Percentiles rank a stretch among this genome's conserved stretches.
These are phyloP conservation scores for Lodderomyces metapsilosis DNA, from an alignment of 1,139 yeast genomes.

Conservation along the genomic window DNA sequence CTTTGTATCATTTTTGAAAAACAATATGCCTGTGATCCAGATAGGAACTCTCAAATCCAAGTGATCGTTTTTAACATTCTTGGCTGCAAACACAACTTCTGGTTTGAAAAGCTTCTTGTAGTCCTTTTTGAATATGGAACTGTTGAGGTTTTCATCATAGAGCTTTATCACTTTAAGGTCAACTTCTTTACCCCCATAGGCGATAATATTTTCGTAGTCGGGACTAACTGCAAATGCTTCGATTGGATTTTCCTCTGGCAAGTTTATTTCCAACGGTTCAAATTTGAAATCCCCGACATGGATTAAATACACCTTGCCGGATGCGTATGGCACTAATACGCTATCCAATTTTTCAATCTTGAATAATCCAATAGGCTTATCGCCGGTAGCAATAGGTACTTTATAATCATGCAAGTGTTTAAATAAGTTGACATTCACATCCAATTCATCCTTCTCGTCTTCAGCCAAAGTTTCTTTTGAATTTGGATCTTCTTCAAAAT, in stretches of 20 bases:
- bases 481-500: conserved; percentile 18
- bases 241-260: conserved; percentile 43
- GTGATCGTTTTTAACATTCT: conserved; percentile 67
- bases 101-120: conserved; percentile 20
- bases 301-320: conserved; percentile 50
- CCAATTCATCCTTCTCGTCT: conserved; percentile 7
- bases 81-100: conserved; percentile 48
- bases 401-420: conserved; percentile 4
- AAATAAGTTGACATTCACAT: conserved; percentile 6
- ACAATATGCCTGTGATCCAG: conserved; percentile 55
- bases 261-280: conserved; percentile 27
- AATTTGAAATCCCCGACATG: conserved; percentile 26
- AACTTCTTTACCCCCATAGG: conserved; percentile 74
- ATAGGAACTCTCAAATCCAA: conserved; percentile 68
- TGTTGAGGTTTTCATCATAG: conserved; percentile 24
- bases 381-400: conserved; percentile 19
- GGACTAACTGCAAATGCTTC: conserved; percentile 49
- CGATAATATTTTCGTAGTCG: conserved; percentile 47
- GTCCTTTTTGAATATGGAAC: conserved; percentile 18
- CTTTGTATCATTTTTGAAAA: conserved; percentile 40
- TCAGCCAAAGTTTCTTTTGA: conserved; percentile 15
- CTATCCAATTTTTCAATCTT: conserved; percentile 29
- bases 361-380: conserved; percentile 34
- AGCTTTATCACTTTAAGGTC: conserved; percentile 55
- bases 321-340: conserved; percentile 42